A percentile compares a stretch with the other conserved stretches of the same genome.
These are phyloP conservation scores for Saksenaea vasiformis DNA, from an alignment of 371 early-diverging fungal genomes.

Conservation along the genomic window DNA sequence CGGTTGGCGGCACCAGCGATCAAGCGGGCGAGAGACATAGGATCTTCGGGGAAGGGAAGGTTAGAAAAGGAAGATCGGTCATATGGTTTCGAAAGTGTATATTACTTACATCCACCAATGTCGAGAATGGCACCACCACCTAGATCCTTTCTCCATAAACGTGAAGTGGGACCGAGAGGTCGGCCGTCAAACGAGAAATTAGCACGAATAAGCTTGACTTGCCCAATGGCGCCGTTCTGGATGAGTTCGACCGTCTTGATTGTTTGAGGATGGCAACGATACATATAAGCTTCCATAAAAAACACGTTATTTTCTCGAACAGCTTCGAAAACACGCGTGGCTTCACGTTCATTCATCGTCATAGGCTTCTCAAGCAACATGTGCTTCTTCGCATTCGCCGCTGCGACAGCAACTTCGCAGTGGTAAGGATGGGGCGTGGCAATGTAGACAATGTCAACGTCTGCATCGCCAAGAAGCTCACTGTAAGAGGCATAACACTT, in stretches of 20 bases:
- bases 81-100: too few species aligned
- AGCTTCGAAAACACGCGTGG: slow-evolving; percentile 27
- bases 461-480: slow-evolving; percentile 30
- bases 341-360: slow-evolving; percentile 46
- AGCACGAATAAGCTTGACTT: slow-evolving; percentile 42
- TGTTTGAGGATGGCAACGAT: slow-evolving; percentile 52
- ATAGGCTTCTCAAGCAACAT: slow-evolving; percentile 56
- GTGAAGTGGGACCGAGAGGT: slow-evolving; percentile 32
- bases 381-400: slow-evolving; percentile 43
- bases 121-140: slow-evolving; percentile 52
- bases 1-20: slow-evolving; percentile 38
- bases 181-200: slow-evolving; percentile 43
- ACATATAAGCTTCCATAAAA: slow-evolving; percentile 57
- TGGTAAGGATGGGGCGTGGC: slow-evolving; percentile 52
- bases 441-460: slow-evolving; percentile 51
- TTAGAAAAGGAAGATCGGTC: background rate
- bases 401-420: slow-evolving; percentile 32
- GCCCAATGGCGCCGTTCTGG: slow-evolving; percentile 32
- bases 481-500: slow-evolving; percentile 38
- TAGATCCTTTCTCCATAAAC: slow-evolving; percentile 47
- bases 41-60: slow-evolving; percentile 23
- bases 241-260: slow-evolving; percentile 30
- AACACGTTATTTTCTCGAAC: slow-evolving; percentile 34
- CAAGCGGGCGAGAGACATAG: slow-evolving; percentile 46
- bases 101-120: slow-evolving; percentile 50